These are phyloP conservation scores for Talaromyces proteolyticus DNA, from an alignment of 495 filamentous ascomycete genomes.

Conservation along the genomic window DNA sequence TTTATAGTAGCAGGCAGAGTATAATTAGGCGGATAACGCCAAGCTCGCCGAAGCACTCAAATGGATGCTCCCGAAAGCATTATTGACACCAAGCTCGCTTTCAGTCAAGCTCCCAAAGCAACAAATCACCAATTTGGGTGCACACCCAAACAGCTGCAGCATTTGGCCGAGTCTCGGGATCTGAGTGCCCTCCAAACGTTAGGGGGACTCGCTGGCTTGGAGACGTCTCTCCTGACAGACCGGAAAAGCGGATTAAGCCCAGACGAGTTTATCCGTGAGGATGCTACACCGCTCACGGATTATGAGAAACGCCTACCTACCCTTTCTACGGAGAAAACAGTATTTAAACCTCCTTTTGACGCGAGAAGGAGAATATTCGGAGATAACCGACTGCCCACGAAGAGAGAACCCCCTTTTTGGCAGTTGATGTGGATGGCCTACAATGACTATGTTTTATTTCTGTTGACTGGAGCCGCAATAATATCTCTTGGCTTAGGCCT, in stretches of 20 bases:
- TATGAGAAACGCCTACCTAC: too few relatives aligned
- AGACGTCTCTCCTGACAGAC: constrained; percentile 70
- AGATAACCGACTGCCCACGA: constrained; percentile 68
- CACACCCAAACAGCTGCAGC: constrained; percentile 71
- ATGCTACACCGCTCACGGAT: too few relatives aligned
- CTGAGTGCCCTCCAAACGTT: constrained; percentile 69
- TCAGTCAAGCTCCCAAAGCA: background rate
- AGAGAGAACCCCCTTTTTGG: constrained; percentile 68
- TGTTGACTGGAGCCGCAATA: constrained; percentile 71
- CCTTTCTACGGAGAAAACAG: too few relatives aligned
- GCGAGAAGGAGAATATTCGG: constrained; percentile 67
- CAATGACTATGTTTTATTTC: constrained; percentile 76
- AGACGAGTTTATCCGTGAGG: constrained; percentile 55
- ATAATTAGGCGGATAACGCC: too few relatives aligned
- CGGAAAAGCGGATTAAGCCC: constrained; percentile 60
- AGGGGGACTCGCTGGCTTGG: constrained; percentile 72
- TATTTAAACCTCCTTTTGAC: constrained; percentile 41
- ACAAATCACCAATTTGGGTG: constrained; percentile 72
- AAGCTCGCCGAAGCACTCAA: background rate
- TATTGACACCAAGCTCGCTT: background rate
- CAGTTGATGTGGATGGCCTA: constrained; percentile 76
- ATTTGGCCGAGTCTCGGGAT: constrained; percentile 76
- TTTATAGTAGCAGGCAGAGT: too few relatives aligned
- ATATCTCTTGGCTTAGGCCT: constrained; percentile 79
- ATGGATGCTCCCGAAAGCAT: background rate